Conservation (phyloP, 331 rosid species). For the Acacia concinna region DNA sequence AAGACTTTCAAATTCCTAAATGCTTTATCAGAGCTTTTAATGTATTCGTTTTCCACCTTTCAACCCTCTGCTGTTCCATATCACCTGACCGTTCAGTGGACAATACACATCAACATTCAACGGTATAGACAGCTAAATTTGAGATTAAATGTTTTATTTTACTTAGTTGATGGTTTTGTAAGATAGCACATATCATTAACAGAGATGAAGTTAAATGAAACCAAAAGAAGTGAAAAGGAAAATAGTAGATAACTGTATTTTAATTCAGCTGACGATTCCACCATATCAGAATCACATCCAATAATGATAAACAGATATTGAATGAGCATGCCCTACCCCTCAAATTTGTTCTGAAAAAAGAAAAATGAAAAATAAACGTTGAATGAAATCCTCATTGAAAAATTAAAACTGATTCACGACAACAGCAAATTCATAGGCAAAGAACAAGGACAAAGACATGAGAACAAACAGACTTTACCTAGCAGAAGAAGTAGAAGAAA, state of each 20-base stretch:
- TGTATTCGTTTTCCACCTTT: not conserved
- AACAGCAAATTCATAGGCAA: too few species aligned
- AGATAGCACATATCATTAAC: not conserved
- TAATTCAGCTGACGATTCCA: not conserved
- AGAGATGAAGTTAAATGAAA: not conserved
- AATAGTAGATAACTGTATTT: not conserved
- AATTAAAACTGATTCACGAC: too few species aligned
- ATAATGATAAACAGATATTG: conserved; percentile 10
- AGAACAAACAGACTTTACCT: too few species aligned
- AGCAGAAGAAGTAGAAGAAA: too few species aligned
- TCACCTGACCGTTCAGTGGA: not conserved
- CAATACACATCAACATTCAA: too few species aligned
- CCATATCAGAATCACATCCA: conserved; percentile 6
- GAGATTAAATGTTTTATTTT: too few species aligned
- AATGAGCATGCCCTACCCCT: not conserved
- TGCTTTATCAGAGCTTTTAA: not conserved
- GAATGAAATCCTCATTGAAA: not conserved
- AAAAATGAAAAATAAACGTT: not conserved
- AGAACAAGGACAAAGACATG: too few species aligned
- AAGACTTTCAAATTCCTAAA: not conserved
- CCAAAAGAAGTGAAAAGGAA: not conserved
- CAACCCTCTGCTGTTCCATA: not conserved
- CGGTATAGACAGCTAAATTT: too few species aligned
- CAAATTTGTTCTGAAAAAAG: not conserved
- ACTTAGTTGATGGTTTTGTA: not conserved